Conservation (phyloP, 1,139 yeast species). For the Sugiyamaella paludigena region DNA sequence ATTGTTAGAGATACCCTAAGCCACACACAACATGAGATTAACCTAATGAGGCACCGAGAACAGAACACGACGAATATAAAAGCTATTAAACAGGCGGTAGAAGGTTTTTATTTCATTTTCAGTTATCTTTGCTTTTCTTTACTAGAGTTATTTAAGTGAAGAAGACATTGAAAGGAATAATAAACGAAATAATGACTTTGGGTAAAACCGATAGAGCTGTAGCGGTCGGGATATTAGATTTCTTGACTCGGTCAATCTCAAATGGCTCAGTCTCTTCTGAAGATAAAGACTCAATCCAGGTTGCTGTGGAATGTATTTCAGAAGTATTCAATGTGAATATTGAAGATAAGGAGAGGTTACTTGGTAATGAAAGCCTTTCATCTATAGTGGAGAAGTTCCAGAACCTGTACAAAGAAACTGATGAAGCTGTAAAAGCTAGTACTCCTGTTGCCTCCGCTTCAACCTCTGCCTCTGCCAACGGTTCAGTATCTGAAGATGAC, state of each 20-base stretch:
- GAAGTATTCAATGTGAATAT: slow-evolving; percentile 77
- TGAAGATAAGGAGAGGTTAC: slow-evolving; percentile 42
- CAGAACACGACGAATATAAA: no score
- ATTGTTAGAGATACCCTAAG: no score
- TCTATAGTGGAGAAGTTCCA: slow-evolving; percentile 32
- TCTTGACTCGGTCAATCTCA: slow-evolving; percentile 58
- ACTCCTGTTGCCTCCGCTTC: slow-evolving; percentile 15
- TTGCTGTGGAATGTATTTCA: slow-evolving; percentile 87
- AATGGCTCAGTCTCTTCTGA: slow-evolving; percentile 72
- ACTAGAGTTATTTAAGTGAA: no score
- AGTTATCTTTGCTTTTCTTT: no score
- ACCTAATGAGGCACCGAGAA: no score
- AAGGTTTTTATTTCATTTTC: no score
- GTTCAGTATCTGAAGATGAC: slow-evolving; percentile 46
- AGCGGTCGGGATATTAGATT: slow-evolving; percentile 73
- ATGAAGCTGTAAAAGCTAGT: slow-evolving; percentile 28
- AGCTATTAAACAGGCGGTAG: no score
- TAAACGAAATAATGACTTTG: slow-evolving; percentile 5
- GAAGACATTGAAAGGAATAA: not conserved
- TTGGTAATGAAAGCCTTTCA: slow-evolving; percentile 45
- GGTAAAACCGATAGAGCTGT: slow-evolving; percentile 53
- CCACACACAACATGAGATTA: no score
- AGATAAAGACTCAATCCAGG: slow-evolving; percentile 87
- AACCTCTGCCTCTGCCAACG: slow-evolving; percentile 16
- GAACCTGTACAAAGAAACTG: slow-evolving; percentile 13